Percentiles rank a stretch among this genome's conserved stretches.
phyloP scores from a whole-genome alignment of 169 alveolate genomes.

The Babesia ovata region DNA sequence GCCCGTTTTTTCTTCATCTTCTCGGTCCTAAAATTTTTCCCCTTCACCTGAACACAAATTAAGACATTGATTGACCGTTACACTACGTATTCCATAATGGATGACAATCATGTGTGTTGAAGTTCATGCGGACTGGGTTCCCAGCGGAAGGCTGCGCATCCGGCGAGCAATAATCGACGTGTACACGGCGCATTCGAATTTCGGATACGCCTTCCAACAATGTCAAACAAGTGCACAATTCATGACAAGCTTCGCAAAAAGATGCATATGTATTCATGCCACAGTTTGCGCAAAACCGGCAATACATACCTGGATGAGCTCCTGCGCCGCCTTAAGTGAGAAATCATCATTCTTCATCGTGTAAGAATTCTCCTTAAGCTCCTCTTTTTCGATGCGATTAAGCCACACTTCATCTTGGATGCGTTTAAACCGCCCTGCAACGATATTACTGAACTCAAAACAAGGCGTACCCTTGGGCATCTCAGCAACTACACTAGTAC shows the following conservation, averaged over 20 bases:
- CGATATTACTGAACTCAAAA: not conserved
- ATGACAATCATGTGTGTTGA: no score
- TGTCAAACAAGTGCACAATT: not conserved
- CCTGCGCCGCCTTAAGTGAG: conserved; percentile 60
- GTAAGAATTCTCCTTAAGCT: conserved; percentile 53
- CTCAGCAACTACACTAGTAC: not conserved
- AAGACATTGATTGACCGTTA: not conserved
- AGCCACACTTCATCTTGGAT: conserved; percentile 63
- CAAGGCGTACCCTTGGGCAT: conserved; percentile 5
- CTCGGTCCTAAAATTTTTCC: conserved; percentile 80
- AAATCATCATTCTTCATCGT: conserved; percentile 51
- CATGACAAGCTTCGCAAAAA: not conserved
- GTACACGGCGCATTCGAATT: not conserved
- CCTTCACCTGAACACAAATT: conserved; percentile 69
- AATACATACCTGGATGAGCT: conserved; percentile 33
- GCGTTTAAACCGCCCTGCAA: conserved; percentile 58
- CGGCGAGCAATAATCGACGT: no score
- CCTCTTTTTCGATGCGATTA: conserved; percentile 57
- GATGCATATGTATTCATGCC: no score
- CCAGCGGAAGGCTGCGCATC: no score
- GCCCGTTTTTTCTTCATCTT: conserved; percentile 82
- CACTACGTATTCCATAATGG: no score
- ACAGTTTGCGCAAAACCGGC: no score
- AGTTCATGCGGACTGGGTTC: no score
- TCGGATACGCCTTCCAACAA: not conserved